Base-by-base conservation (phyloP, 208 protist species). In the Trypanosoma lewisi region DNA sequence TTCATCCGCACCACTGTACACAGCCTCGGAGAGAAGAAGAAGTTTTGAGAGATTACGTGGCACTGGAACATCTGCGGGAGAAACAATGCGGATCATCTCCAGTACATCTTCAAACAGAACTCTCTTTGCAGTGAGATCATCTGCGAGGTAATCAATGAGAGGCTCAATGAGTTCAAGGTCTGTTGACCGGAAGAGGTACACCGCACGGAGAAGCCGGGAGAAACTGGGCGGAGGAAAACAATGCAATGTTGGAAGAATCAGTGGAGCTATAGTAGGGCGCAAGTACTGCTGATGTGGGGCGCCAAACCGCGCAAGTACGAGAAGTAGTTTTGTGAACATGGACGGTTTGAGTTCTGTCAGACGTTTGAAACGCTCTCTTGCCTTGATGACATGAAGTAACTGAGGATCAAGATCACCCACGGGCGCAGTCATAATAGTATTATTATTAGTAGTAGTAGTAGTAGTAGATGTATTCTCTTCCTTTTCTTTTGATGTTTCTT, bases 231-330 rank as follows among this genome's bases (percentile, higher is more conserved):
- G 83, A 2, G 83, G 77, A 17, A 93, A 74, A 64, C 65, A 56
- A 1, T 68, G 70, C 21, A 93, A 39, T 37, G 61, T 73, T 0
- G 87, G 83, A 28, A 90, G 28, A 56, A 93, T 78, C 30, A 93
- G 50, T 0, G 78, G 70, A 34, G 34, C 39, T 21, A 83, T 63
- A 9, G 85, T 67, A 5, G 87, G 87, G 16, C 87, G 77, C 21
- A 93, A 59, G 60, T 93, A 93, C 74, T 88, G 79, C 62, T 93
- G 87, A 45, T 89, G 83, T 2, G 87, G 87, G 0, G 87, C 87
- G 12, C 76, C 83, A 56, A 73, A 71, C 2, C 63, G 62, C 2
- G 78, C 73, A 28, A 93, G 75, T 12, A 93, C 71, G 11, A 76
- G 42, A 41, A 93, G 80, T 41, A 78, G 78, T 37, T 80, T 76